Evolutionary conservation across 106 monocot genomes (phyloP).

Genomic region (Dendrobium nobile): DNA sequence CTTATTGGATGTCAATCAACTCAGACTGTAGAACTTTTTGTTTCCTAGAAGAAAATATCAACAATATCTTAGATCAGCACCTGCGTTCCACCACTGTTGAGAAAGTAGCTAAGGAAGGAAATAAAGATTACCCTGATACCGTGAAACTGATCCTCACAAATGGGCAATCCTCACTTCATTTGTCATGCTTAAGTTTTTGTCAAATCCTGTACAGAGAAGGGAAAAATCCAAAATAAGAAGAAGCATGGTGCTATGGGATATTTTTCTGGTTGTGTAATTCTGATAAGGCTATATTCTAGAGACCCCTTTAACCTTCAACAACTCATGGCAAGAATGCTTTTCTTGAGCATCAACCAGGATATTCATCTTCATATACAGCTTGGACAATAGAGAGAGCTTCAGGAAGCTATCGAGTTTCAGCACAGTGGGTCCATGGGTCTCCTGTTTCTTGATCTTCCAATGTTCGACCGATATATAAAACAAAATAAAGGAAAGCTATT

Average conservation of each 20-base stretch:
- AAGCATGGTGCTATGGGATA: constrained; percentile 41
- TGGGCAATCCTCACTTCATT: not conserved
- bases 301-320: constrained; percentile 74
- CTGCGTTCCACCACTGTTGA: too few relatives aligned
- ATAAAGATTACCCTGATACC: constrained; percentile 25
- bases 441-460: too few relatives aligned
- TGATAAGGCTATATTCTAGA: constrained; percentile 44
- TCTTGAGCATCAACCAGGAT: constrained; percentile 32
- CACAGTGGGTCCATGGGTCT: constrained; percentile 62
- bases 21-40: not conserved
- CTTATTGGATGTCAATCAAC: constrained; percentile 2
- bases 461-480: too few relatives aligned
- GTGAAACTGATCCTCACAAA: constrained; percentile 38
- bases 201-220: constrained; percentile 30
- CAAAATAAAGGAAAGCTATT: too few relatives aligned
- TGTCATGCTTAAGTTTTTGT: constrained; percentile 30
- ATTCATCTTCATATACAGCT: constrained; percentile 50
- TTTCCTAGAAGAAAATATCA: not conserved
- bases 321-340: constrained; percentile 60
- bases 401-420: constrained; percentile 75
- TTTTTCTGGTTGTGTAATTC: constrained; percentile 56
- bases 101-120: too few relatives aligned
- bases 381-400: constrained; percentile 71
- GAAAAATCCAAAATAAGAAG: constrained; percentile 7
- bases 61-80: constrained; percentile 3